phyloP scores from a whole-genome alignment of 768 basidiomycete species.

The Hygrocybe coccinea region DNA sequence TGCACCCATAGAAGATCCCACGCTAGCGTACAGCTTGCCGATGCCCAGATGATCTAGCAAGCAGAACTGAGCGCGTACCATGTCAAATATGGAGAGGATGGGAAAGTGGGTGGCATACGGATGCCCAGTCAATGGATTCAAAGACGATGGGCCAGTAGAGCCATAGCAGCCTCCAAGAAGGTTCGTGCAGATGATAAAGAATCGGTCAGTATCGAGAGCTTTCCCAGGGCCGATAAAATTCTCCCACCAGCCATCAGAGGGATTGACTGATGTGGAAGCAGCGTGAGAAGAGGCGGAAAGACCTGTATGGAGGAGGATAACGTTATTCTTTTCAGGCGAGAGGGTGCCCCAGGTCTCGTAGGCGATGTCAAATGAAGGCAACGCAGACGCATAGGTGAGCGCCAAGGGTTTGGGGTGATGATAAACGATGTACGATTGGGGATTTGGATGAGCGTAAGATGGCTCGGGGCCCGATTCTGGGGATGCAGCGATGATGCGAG shows the following conservation, averaged over 20 bases:
- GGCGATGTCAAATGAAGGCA: constrained; percentile 78
- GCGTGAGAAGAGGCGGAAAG: constrained; percentile 95
- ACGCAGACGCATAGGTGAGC: constrained; percentile 51
- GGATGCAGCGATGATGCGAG: constrained; percentile 28
- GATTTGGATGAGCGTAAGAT: constrained; percentile 74
- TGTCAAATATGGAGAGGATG: constrained; percentile 89
- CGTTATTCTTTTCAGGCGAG: constrained; percentile 73
- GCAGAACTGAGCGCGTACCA: constrained; percentile 89
- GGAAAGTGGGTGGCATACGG: constrained; percentile 92
- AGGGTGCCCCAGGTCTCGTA: constrained; percentile 99
- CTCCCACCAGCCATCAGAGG: constrained; percentile 95
- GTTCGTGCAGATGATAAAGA: constrained; percentile 94
- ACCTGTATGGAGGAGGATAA: constrained; percentile 92
- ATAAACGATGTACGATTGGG: constrained; percentile 66
- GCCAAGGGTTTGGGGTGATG: constrained; percentile 57
- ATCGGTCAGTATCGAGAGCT: constrained; percentile 86
- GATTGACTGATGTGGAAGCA: constrained; percentile 71
- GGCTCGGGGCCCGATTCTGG: constrained; percentile 70
- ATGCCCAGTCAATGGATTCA: constrained; percentile 60
- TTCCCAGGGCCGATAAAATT: constrained; percentile 95
- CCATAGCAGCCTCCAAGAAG: constrained; percentile 98
- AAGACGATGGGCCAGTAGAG: constrained; percentile 87
- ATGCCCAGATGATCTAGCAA: constrained; percentile 83
- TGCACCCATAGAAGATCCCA: constrained; percentile 94
- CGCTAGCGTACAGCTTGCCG: constrained; percentile 82